Evolutionary conservation across 73 alveolate genomes (phyloP).

Genomic region (Stentor roeselii): DNA sequence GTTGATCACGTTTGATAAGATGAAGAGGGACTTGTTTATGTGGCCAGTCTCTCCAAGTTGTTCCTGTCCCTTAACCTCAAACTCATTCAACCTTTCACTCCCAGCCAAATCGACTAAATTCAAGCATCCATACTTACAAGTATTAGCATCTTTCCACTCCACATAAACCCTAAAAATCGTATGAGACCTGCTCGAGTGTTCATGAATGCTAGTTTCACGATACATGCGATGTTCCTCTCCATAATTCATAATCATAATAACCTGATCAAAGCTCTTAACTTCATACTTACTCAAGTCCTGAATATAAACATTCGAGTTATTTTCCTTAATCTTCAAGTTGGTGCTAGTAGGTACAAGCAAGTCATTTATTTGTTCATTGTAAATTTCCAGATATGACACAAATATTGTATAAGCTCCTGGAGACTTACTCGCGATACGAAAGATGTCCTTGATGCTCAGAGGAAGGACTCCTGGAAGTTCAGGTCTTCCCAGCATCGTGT

Average conservation of each 20-base stretch:
- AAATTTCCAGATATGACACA: conserved; percentile 90
- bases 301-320: conserved; percentile 54
- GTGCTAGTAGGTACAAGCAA: conserved; percentile 67
- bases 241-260: conserved; percentile 73
- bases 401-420: conserved; percentile 65
- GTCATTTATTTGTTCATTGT: conserved; percentile 93
- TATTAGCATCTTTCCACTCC: conserved; percentile 19
- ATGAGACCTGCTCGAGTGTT: conserved; percentile 93
- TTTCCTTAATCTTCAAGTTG: conserved; percentile 63
- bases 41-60: conserved; percentile 80
- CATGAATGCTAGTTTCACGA: conserved; percentile 90
- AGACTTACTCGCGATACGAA: conserved; percentile 65
- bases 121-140: conserved; percentile 37
- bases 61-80: conserved; percentile 42
- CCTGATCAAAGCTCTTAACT: conserved; percentile 73
- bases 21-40: conserved; percentile 82
- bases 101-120: conserved; percentile 95
- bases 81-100: conserved; percentile 82
- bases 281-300: conserved; percentile 49
- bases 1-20: conserved; percentile 76
- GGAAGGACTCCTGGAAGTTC: conserved; percentile 95
- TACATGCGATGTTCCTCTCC: conserved; percentile 96
- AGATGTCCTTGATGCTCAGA: conserved; percentile 86
- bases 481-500: conserved; percentile 96
- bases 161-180: conserved; percentile 72